Conservation (phyloP, 2,329 filamentous ascomycete genomes). For the Trichoderma gracile region DNA sequence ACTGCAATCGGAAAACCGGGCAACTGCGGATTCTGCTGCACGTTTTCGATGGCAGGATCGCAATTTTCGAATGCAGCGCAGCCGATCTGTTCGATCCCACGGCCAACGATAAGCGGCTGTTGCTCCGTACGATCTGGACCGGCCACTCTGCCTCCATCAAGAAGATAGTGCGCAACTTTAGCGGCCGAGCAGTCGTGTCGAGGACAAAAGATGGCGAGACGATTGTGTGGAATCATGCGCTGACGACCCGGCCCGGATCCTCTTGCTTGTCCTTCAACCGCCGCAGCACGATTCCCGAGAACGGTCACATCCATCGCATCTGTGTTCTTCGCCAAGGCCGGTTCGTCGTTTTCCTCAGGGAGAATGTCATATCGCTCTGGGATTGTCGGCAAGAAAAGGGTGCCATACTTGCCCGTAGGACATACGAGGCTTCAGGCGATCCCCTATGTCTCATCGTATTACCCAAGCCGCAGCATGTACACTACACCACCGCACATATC, state of each 20-base stretch:
- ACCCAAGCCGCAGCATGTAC: constrained; percentile 59
- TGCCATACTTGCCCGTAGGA: constrained; percentile 49
- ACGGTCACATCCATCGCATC: constrained; percentile 75
- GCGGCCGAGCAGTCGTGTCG: constrained; percentile 77
- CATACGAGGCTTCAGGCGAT: constrained; percentile 65
- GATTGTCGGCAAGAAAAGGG: constrained; percentile 67
- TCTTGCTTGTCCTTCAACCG: constrained; percentile 53
- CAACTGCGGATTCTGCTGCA: constrained; percentile 75
- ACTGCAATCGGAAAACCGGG: constrained; percentile 65
- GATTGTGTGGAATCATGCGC: constrained; percentile 76
- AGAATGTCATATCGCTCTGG: constrained; percentile 73
- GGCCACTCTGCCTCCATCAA: constrained; percentile 79
- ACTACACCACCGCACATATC: constrained; percentile 65
- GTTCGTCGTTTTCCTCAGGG: constrained; percentile 78
- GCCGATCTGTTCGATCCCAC: constrained; percentile 78
- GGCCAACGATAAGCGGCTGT: constrained; percentile 60
- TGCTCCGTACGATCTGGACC: constrained; percentile 70
- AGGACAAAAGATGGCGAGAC: constrained; percentile 76
- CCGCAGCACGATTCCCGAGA: constrained; percentile 67
- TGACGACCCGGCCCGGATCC: constrained; percentile 25
- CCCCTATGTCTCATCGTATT: constrained; percentile 78
- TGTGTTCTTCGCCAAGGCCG: constrained; percentile 74
- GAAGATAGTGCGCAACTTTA: constrained; percentile 84
- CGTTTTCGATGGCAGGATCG: constrained; percentile 80
- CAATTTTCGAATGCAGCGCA: constrained; percentile 76